phyloP scores from a whole-genome alignment of 495 filamentous ascomycete genomes.

The Penicillium egyptiacum region DNA sequence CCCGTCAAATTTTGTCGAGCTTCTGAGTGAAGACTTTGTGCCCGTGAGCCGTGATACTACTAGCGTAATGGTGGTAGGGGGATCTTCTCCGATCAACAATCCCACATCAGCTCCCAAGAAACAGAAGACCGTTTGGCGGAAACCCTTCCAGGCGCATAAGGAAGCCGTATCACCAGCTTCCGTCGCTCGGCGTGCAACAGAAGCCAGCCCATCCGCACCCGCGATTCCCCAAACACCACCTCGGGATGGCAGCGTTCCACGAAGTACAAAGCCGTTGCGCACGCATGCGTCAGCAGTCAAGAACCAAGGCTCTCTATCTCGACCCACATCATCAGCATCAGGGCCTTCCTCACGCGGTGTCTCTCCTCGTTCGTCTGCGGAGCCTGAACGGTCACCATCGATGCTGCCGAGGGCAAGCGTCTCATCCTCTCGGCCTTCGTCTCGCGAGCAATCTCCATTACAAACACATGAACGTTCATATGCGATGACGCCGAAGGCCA shows the following conservation, averaged over 20 bases:
- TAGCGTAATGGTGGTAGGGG: constrained; percentile 61
- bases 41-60: constrained; percentile 70
- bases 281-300: constrained; percentile 42
- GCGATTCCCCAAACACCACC: constrained; percentile 51
- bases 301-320: constrained; percentile 36
- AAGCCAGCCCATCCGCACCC: constrained; percentile 37
- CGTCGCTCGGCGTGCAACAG: constrained; percentile 30
- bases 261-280: constrained; percentile 39
- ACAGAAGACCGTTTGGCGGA: constrained; percentile 50
- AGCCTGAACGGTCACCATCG: constrained; percentile 32
- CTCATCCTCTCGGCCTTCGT: constrained; percentile 32
- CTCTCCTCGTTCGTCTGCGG: constrained; percentile 32
- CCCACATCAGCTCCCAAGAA: constrained; percentile 51
- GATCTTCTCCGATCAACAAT: constrained; percentile 44
- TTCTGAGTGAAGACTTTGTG: constrained; percentile 79
- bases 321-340: constrained; percentile 33
- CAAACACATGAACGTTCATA: constrained; percentile 9
- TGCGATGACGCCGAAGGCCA: background rate
- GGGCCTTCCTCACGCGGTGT: constrained; percentile 32
- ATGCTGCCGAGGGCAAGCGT: constrained; percentile 29
- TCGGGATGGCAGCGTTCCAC: constrained; percentile 39
- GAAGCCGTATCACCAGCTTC: constrained; percentile 49
- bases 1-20: constrained; percentile 94
- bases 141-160: constrained; percentile 57
- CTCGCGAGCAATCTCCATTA: constrained; percentile 38